A percentile compares a stretch with the other conserved stretches of the same genome.
Conservation (phyloP, 805 yeast species). For the Cyberlindnera subsufficiens region DNA sequence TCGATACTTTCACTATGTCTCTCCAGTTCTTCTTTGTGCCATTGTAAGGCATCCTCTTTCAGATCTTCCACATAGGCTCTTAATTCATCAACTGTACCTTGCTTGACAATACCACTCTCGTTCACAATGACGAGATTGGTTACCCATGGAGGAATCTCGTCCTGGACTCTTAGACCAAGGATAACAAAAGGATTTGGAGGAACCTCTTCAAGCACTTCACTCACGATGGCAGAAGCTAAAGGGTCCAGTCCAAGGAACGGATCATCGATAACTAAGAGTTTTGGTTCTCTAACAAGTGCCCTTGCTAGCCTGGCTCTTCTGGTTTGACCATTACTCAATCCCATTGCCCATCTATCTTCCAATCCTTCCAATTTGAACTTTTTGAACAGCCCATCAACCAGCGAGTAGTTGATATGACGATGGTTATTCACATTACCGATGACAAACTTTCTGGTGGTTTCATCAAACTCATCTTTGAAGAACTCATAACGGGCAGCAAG, state of each 20-base stretch:
- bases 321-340: slow-evolving; percentile 89
- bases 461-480: slow-evolving; percentile 80
- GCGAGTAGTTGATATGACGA: slow-evolving; percentile 26
- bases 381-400: slow-evolving; percentile 38
- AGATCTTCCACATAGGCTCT: slow-evolving; percentile 17
- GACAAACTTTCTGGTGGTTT: slow-evolving; percentile 55
- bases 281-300: slow-evolving; percentile 60
- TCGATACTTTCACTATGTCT: slow-evolving; percentile 13
- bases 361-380: slow-evolving; percentile 51
- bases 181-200: slow-evolving; percentile 51
- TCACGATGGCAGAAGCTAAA: slow-evolving; percentile 52
- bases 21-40: slow-evolving; percentile 8
- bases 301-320: slow-evolving; percentile 85
- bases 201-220: slow-evolving; percentile 41
- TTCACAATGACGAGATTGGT: slow-evolving; percentile 63
- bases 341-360: slow-evolving; percentile 72
- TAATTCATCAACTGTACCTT: slow-evolving; percentile 38
- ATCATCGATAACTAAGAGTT: slow-evolving; percentile 73
- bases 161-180: slow-evolving; percentile 74
- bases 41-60: slow-evolving; percentile 15
- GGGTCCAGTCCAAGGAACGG: slow-evolving; percentile 93
- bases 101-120: slow-evolving; percentile 42
- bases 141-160: slow-evolving; percentile 74
- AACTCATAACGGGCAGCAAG: slow-evolving; percentile 86
- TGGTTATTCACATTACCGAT: slow-evolving; percentile 39